Evolutionary conservation across 2,329 filamentous ascomycete species (phyloP).

Genomic region (Xylaria arbuscula): DNA sequence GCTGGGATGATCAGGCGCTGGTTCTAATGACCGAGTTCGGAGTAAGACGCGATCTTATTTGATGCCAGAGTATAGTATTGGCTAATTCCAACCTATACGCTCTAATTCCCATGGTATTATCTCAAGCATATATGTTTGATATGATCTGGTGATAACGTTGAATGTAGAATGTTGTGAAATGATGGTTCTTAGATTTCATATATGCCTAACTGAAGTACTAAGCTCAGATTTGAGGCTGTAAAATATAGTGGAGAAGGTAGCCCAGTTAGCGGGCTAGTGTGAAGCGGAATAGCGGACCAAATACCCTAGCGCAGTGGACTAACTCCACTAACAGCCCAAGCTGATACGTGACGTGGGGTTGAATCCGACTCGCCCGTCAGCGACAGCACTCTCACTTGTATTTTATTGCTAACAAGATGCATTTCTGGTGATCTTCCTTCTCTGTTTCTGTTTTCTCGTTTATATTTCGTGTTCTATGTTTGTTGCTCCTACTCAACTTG

Average conservation of each 20-base stretch:
- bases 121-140: too few relatives aligned
- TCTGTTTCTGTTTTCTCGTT: neutral
- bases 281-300: slow-evolving; percentile 19
- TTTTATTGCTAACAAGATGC: neutral
- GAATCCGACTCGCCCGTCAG: neutral
- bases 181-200: too few relatives aligned
- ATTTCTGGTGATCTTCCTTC: neutral
- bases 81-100: too few relatives aligned
- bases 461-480: neutral
- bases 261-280: neutral
- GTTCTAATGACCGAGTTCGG: too few relatives aligned
- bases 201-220: neutral
- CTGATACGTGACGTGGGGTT: neutral
- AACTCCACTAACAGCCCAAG: neutral
- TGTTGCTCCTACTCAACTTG: neutral
- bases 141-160: too few relatives aligned
- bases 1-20: too few relatives aligned
- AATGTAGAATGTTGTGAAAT: too few relatives aligned
- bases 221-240: neutral
- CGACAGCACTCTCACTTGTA: neutral
- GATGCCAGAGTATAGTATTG: too few relatives aligned
- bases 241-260: neutral
- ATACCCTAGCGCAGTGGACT: slow-evolving; percentile 7
- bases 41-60: too few relatives aligned
- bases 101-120: too few relatives aligned